phyloP scores from a whole-genome alignment of 2,329 filamentous ascomycete species.

The Fusarium sp. region DNA sequence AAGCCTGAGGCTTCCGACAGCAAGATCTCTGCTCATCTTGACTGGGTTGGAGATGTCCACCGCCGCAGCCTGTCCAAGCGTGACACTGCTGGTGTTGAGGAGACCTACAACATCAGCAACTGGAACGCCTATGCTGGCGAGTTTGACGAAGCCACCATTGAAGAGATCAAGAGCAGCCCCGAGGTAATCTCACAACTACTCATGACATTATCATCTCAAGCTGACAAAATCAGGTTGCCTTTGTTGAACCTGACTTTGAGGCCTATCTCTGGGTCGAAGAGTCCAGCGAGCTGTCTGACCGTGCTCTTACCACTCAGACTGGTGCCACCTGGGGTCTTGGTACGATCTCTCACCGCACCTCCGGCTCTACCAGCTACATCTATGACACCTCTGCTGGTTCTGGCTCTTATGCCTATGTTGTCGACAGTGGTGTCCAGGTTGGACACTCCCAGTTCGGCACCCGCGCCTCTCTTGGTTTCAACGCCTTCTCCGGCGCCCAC shows the following conservation, averaged over 20 bases:
- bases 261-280: slow-evolving; percentile 31
- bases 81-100: slow-evolving; percentile 50
- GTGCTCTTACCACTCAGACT: slow-evolving; percentile 40
- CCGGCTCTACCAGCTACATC: slow-evolving; percentile 52
- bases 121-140: slow-evolving; percentile 57
- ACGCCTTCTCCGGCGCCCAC: slow-evolving; percentile 50
- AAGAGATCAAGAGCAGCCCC: slow-evolving; percentile 53
- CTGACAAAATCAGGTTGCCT: slow-evolving; percentile 31
- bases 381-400: slow-evolving; percentile 63
- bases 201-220: not conserved
- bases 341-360: slow-evolving; percentile 42
- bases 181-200: slow-evolving; percentile 47
- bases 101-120: slow-evolving; percentile 44
- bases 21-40: slow-evolving; percentile 60
- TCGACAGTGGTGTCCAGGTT: slow-evolving; percentile 70
- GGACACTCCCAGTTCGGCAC: slow-evolving; percentile 64
- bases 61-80: slow-evolving; percentile 65
- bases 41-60: slow-evolving; percentile 61
- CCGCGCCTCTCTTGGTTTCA: slow-evolving; percentile 55
- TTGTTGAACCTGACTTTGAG: slow-evolving; percentile 42
- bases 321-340: slow-evolving; percentile 41
- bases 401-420: slow-evolving; percentile 68
- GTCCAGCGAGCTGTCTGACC: slow-evolving; percentile 32
- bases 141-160: slow-evolving; percentile 55
- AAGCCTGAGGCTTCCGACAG: slow-evolving; percentile 59